A percentile compares a stretch with the other conserved stretches of the same genome.
phyloP scores from a whole-genome alignment of 2,329 filamentous ascomycete genomes.

The Aphanocladium album region DNA sequence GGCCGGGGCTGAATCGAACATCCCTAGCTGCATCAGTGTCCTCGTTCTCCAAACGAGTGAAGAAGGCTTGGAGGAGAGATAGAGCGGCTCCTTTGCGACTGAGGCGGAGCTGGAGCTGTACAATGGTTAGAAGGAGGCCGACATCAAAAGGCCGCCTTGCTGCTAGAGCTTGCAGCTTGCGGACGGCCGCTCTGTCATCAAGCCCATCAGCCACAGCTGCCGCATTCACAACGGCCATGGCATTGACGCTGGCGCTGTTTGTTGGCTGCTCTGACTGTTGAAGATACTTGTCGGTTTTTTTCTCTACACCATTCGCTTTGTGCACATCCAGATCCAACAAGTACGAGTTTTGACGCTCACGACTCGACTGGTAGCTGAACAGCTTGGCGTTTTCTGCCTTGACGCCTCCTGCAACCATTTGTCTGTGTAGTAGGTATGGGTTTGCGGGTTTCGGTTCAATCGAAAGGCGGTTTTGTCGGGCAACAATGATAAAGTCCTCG shows the following conservation, averaged over 20 bases:
- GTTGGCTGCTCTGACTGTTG: slow-evolving; percentile 23
- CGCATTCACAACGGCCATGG: slow-evolving; percentile 54
- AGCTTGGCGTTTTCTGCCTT: slow-evolving; percentile 56
- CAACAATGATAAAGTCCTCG: slow-evolving; percentile 59
- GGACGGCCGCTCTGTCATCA: slow-evolving; percentile 61
- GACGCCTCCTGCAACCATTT: slow-evolving; percentile 50
- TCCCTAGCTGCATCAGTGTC: slow-evolving; percentile 54
- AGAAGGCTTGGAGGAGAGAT: slow-evolving; percentile 68
- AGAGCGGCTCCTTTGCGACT: slow-evolving; percentile 71
- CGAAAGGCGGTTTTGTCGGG: slow-evolving; percentile 56
- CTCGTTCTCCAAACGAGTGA: slow-evolving; percentile 64
- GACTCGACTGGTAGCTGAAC: slow-evolving; percentile 62
- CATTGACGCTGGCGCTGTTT: slow-evolving; percentile 29
- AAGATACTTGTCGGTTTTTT: slow-evolving; percentile 41
- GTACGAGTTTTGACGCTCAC: slow-evolving; percentile 56
- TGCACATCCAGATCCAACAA: slow-evolving; percentile 60
- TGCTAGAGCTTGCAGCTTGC: slow-evolving; percentile 62
- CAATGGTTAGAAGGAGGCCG: slow-evolving; percentile 71
- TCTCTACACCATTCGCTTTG: slow-evolving; percentile 60
- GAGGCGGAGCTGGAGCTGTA: slow-evolving; percentile 73
- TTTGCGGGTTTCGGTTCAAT: slow-evolving; percentile 46
- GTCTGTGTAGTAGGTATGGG: slow-evolving; percentile 62
- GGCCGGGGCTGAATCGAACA: slow-evolving; percentile 75
- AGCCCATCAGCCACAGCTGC: slow-evolving; percentile 64
- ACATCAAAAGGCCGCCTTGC: slow-evolving; percentile 74